Evolutionary conservation across 169 alveolate species (phyloP).

Genomic region (Plasmodium adleri): DNA sequence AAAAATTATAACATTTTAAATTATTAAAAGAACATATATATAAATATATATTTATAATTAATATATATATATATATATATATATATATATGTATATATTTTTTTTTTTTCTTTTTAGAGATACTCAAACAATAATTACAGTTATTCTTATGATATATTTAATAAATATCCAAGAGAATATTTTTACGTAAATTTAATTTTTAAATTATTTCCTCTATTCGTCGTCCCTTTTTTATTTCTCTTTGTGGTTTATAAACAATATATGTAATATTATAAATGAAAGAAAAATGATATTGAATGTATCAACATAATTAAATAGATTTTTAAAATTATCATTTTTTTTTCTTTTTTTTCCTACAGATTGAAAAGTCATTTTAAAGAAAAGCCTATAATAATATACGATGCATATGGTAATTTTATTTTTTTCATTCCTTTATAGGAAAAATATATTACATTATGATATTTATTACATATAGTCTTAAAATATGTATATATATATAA

Average conservation of each 20-base stretch:
- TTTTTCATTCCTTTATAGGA: too few species aligned
- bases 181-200: constrained; percentile 67
- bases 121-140: constrained; percentile 55
- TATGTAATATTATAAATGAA: constrained; percentile 28
- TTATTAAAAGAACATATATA: background rate
- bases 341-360: constrained; percentile 9
- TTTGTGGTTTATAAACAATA: constrained; percentile 63
- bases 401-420: constrained; percentile 51
- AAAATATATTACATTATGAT: too few species aligned
- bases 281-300: background rate
- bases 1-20: constrained; percentile 1
- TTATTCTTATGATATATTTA: constrained; percentile 36
- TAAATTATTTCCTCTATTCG: constrained; percentile 70
- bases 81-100: constrained; percentile 8
- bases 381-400: constrained; percentile 67
- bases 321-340: background rate
- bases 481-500: too few species aligned
- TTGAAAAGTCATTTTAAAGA: constrained; percentile 73
- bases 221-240: constrained; percentile 60
- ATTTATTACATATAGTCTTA: too few species aligned
- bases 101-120: constrained; percentile 37
- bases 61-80: background rate
- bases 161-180: constrained; percentile 64
- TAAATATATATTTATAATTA: background rate
- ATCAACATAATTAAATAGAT: background rate